These are phyloP conservation scores for Suillus subalutaceus DNA, from an alignment of 768 basidiomycete genomes.

Conservation along the genomic window DNA sequence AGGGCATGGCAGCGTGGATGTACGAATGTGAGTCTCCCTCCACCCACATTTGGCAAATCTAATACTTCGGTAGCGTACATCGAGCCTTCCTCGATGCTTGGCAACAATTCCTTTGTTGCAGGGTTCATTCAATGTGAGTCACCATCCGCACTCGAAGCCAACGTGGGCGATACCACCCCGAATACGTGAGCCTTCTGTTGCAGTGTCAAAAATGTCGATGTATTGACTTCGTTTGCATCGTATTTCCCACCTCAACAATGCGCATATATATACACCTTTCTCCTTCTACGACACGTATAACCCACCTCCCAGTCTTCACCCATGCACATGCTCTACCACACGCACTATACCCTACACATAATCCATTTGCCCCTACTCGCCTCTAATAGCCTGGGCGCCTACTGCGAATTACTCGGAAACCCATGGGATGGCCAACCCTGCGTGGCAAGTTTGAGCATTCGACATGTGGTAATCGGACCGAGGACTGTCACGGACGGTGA, in stretches of 20 bases:
- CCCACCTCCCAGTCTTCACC: not conserved
- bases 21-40: constrained; percentile 59
- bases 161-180: constrained; percentile 79
- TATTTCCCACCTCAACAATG: constrained; percentile 1
- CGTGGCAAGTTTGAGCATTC: constrained; percentile 68
- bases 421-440: constrained; percentile 67
- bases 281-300: not conserved
- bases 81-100: constrained; percentile 68
- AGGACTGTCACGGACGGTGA: constrained; percentile 74
- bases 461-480: constrained; percentile 69
- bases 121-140: constrained; percentile 72
- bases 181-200: constrained; percentile 60
- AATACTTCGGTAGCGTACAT: constrained; percentile 47
- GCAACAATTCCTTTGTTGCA: constrained; percentile 70
- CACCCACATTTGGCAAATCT: not conserved
- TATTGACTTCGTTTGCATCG: constrained; percentile 11
- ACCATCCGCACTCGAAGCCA: constrained; percentile 49
- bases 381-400: constrained; percentile 58
- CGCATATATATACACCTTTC: not conserved
- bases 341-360: not conserved
- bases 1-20: constrained; percentile 82
- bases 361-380: not conserved
- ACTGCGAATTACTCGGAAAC: constrained; percentile 78
- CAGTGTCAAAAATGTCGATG: not conserved
- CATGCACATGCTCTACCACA: not conserved